Evolutionary conservation across 2,329 filamentous ascomycete genomes (phyloP).

Genomic region (Lecanosticta acicola): DNA sequence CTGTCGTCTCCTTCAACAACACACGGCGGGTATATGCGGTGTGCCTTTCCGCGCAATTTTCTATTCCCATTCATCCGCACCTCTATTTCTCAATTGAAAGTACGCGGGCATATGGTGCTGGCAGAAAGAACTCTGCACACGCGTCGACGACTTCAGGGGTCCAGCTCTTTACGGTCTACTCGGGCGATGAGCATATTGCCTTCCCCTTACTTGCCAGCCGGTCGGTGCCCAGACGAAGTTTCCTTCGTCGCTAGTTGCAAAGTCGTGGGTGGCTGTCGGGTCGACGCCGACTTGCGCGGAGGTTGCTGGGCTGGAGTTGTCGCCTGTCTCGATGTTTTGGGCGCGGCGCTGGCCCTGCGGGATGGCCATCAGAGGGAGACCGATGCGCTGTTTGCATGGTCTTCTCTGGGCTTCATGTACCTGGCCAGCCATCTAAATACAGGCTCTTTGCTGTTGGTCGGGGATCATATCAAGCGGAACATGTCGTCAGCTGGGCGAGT

Average conservation of each 20-base stretch:
- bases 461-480: too few relatives aligned
- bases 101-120: neutral
- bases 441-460: too few relatives aligned
- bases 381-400: neutral
- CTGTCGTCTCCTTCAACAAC: neutral
- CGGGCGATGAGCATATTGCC: neutral
- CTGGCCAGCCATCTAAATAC: too few relatives aligned
- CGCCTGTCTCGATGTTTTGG: neutral
- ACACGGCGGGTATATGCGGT: too few relatives aligned
- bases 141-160: neutral
- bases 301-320: neutral
- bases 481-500: too few relatives aligned
- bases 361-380: neutral
- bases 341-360: neutral
- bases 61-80: neutral
- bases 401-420: too few relatives aligned
- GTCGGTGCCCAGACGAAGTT: neutral
- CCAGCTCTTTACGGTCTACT: neutral
- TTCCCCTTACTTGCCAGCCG: neutral
- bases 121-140: neutral
- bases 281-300: neutral
- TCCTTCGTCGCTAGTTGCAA: neutral
- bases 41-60: neutral
- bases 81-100: neutral
- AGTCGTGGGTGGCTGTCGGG: neutral